phyloP scores from a whole-genome alignment of 2,329 filamentous ascomycete genomes.

The Clarireedia hainanense region DNA sequence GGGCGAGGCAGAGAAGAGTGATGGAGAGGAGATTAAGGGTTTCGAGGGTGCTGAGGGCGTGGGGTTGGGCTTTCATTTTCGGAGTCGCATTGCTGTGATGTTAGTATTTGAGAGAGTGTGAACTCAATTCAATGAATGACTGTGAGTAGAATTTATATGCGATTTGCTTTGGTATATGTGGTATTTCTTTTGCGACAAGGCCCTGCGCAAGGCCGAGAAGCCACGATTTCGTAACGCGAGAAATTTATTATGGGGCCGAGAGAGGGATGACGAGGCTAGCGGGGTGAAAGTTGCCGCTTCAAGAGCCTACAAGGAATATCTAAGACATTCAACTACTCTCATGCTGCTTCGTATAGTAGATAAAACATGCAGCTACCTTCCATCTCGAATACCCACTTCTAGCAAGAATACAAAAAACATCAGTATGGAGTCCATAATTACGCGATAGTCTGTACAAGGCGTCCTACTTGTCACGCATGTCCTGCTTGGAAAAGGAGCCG shows the following conservation, averaged over 20 bases:
- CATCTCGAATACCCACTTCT: too few relatives aligned
- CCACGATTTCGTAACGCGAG: constrained; percentile 4
- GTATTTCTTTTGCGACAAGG: background rate
- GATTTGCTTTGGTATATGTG: background rate
- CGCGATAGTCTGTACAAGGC: too few relatives aligned
- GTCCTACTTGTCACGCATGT: too few relatives aligned
- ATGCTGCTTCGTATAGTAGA: too few relatives aligned
- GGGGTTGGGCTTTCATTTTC: background rate
- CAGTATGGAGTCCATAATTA: too few relatives aligned
- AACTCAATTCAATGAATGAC: background rate
- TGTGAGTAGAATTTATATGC: too few relatives aligned
- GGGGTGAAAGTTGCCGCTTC: constrained; percentile 3
- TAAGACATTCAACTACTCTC: too few relatives aligned
- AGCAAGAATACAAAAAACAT: too few relatives aligned
- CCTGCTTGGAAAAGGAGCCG: too few relatives aligned
- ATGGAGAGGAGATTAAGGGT: constrained; percentile 50
- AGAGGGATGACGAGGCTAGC: background rate
- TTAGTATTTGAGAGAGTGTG: background rate
- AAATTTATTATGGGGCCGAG: background rate
- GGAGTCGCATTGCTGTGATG: background rate
- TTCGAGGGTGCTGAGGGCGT: constrained; percentile 43
- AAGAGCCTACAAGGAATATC: background rate
- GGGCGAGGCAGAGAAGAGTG: constrained; percentile 58
- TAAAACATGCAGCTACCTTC: too few relatives aligned
- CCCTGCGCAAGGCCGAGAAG: constrained; percentile 9